Conservation (phyloP, 2,329 filamentous ascomycete species). For the Colletotrichum siamense region DNA sequence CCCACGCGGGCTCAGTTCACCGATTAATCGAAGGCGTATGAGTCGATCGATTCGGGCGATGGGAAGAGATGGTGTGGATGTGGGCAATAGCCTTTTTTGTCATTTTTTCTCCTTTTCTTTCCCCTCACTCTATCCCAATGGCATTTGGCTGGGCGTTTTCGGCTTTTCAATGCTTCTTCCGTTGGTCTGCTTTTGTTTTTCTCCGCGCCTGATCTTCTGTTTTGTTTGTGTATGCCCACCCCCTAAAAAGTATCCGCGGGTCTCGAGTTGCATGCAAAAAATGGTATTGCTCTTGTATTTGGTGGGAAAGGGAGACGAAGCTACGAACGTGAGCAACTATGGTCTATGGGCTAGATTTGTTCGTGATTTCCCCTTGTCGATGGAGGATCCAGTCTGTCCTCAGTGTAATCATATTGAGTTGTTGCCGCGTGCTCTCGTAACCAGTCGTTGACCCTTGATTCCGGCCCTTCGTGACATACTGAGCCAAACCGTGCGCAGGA, state of each 20-base stretch:
- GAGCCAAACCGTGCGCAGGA: no score
- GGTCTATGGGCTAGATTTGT: neutral
- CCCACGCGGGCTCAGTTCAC: neutral
- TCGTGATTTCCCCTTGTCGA: neutral
- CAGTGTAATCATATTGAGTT: neutral
- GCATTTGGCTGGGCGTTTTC: conserved; percentile 24
- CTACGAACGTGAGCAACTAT: neutral
- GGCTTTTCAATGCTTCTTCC: conserved; percentile 3
- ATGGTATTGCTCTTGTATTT: neutral
- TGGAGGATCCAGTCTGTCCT: neutral
- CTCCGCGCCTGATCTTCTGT: neutral
- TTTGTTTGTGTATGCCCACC: neutral
- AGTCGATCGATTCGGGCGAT: neutral
- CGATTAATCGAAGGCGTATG: neutral
- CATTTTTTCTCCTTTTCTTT: neutral
- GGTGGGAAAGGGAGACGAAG: neutral
- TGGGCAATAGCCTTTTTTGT: neutral
- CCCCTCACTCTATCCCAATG: conserved; percentile 13
- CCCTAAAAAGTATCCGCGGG: neutral
- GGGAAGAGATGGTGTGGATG: neutral
- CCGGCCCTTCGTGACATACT: neutral
- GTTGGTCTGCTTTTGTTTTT: neutral
- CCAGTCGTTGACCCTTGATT: neutral
- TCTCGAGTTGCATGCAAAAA: neutral
- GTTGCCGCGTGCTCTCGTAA: neutral